Percentiles rank a stretch among this genome's conserved stretches.
phyloP scores from a whole-genome alignment of 1,284 basidiomycete genomes.

The Vanrija pseudolonga region DNA sequence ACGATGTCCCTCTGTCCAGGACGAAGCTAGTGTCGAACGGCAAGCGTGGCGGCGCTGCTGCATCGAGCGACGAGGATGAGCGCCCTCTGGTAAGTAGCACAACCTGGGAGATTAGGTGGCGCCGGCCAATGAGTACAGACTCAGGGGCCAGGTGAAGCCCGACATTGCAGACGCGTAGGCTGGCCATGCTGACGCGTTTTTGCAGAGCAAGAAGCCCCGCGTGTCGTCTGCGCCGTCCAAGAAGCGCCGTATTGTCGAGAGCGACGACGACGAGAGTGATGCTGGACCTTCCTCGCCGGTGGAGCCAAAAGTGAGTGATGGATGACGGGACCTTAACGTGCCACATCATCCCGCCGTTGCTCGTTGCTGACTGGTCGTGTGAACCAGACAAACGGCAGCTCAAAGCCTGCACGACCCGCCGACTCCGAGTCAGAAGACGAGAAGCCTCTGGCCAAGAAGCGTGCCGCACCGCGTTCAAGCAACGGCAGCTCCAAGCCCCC shows the following conservation, averaged over 20 bases:
- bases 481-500: slow-evolving; percentile 1
- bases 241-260: slow-evolving; percentile 40
- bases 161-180: background rate
- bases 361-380: too few species aligned
- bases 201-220: slow-evolving; percentile 28
- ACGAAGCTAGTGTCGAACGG: slow-evolving; percentile 23
- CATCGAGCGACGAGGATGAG: slow-evolving; percentile 38
- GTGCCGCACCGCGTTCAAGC: slow-evolving; percentile 56
- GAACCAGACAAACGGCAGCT: slow-evolving; percentile 12
- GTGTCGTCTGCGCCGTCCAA: slow-evolving; percentile 17
- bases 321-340: too few species aligned
- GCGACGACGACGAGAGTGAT: slow-evolving; percentile 30
- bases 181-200: background rate
- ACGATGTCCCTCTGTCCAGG: slow-evolving; percentile 15
- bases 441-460: slow-evolving; percentile 57
- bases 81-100: slow-evolving; percentile 36
- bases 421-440: slow-evolving; percentile 56
- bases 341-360: too few species aligned
- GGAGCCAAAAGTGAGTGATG: slow-evolving; percentile 21
- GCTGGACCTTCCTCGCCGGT: slow-evolving; percentile 17
- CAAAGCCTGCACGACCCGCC: slow-evolving; percentile 2
- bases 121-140: background rate
- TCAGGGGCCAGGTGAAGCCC: background rate
- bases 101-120: too few species aligned
- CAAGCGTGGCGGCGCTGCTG: slow-evolving; percentile 19